Base-by-base conservation (phyloP, 2,329 filamentous ascomycete genomes). In the Nigrospora sphaerica region DNA sequence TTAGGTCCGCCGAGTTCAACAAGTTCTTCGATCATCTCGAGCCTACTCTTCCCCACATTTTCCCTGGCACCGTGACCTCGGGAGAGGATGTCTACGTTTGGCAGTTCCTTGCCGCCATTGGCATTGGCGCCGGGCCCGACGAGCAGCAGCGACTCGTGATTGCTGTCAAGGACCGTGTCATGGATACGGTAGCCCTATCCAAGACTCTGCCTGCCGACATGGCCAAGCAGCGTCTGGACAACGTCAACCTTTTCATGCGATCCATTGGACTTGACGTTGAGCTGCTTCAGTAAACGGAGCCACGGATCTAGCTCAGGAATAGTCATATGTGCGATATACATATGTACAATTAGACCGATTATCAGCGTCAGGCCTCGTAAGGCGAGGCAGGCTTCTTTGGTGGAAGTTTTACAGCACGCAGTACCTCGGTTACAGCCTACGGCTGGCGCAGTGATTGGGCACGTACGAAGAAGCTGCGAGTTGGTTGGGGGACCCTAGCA, bases 261-360 rank as follows among this genome's bases (percentile, higher is more conserved):
- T 93, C 92, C 46, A 96, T 98, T 67, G 93, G 93, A n/a, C 77
- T 98, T 62, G 93, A 98, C 71, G 93, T 98, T 43, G 93, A 96
- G 57, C 68, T 85, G 44, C 66, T 82, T 50, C 65, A 69, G 48
- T 71, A 55, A 37, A 28, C 14, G 23, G 23, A 28, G 23, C 23
- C 7, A 9, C 7, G 23, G 23, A 7, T 28, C 23, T 28, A 28
- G 23, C 4, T 28, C 4, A 28, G 23, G 23, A 10, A 28, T 28
- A 9, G 23, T 28, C 23, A 28, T 28, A 28, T 28, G 23, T 28
- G 23, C 23, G 23, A 28, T 28, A 28, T 10, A 28, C 10, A 28
- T 10, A 28, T 28, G 23, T 28, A 28, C 23, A 28, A 28, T 28
- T 28, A 28, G 23, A 28, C 23, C 23, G 4, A 10, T 28, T 28